Percentiles rank a stretch among this genome's conserved stretches.
Conservation (phyloP, 1,139 yeast species). For the Yamadazyma sp. region DNA sequence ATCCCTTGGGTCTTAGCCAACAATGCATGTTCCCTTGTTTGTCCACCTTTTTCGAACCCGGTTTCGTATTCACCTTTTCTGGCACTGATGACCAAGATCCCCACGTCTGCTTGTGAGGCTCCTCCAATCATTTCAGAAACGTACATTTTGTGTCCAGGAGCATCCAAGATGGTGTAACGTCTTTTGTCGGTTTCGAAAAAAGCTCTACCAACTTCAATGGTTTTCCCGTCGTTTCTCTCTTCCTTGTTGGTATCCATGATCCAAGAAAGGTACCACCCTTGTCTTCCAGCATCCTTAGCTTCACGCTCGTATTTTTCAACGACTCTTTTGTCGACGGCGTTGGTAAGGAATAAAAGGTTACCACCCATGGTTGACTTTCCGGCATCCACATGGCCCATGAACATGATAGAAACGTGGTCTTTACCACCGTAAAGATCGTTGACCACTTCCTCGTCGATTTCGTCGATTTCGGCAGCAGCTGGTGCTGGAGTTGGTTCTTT, state of each 20-base stretch:
- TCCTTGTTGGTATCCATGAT: conserved; percentile 99
- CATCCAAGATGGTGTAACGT: conserved; percentile 96
- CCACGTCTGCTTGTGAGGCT: conserved; percentile 98
- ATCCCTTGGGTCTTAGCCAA: conserved; percentile 98
- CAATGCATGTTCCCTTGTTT: conserved; percentile 97
- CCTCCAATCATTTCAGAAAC: conserved; percentile 99
- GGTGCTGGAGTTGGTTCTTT: conserved; percentile 5
- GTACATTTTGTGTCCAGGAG: conserved; percentile 99
- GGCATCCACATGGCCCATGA: conserved; percentile 99
- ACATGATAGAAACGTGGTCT: conserved; percentile 93
- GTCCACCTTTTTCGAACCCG: conserved; percentile 98
- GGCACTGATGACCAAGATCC: conserved; percentile 93
- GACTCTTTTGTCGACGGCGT: conserved; percentile 98
- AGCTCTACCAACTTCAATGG: conserved; percentile 98
- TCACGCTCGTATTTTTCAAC: conserved; percentile 97
- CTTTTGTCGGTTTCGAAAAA: conserved; percentile 96
- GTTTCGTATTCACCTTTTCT: conserved; percentile 99
- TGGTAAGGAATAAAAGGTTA: conserved; percentile 86
- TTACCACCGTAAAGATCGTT: conserved; percentile 95
- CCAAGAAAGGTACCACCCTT: conserved; percentile 99
- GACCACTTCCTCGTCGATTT: conserved; percentile 84
- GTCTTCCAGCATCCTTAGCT: conserved; percentile 99
- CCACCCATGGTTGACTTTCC: conserved; percentile 99
- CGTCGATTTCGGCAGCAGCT: conserved; percentile 42
- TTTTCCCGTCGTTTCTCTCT: conserved; percentile 98